phyloP scores from a whole-genome alignment of 345 rosid species.

The Angophora floribunda region DNA sequence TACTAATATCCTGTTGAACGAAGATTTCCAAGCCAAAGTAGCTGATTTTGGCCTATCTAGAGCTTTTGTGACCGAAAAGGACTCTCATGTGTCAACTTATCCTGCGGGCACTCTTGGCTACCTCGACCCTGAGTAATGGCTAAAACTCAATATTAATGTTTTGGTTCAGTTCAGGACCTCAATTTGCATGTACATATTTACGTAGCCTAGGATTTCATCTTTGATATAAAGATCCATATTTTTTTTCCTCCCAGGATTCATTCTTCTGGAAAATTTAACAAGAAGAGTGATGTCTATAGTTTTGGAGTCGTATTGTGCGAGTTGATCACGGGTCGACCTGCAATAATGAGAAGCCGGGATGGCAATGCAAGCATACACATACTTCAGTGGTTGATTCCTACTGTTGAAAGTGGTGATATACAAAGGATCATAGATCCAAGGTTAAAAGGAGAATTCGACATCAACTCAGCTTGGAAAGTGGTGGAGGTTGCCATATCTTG shows the following conservation, averaged over 20 bases:
- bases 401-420: slow-evolving; percentile 28
- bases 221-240: not conserved
- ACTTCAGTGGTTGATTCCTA: slow-evolving; percentile 26
- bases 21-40: slow-evolving; percentile 14
- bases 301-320: not conserved
- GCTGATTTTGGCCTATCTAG: slow-evolving; percentile 22
- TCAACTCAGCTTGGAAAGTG: slow-evolving; percentile 30
- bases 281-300: not conserved
- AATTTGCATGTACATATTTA: not conserved
- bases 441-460: slow-evolving; percentile 21
- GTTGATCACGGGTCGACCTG: not conserved
- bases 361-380: not conserved
- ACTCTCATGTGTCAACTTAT: not conserved
- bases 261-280: not conserved
- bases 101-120: not conserved
- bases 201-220: not conserved
- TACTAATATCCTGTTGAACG: slow-evolving; percentile 12
- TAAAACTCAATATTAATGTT: too few relatives aligned
- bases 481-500: slow-evolving; percentile 39
- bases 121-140: not conserved
- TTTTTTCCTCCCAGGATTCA: rapidly evolving
- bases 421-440: slow-evolving; percentile 37
- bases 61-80: not conserved
- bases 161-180: not conserved
- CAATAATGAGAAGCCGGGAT: rapidly evolving